These are phyloP conservation scores for Westerdykella ornata DNA, from an alignment of 2,329 filamentous ascomycete genomes.

Conservation along the genomic window DNA sequence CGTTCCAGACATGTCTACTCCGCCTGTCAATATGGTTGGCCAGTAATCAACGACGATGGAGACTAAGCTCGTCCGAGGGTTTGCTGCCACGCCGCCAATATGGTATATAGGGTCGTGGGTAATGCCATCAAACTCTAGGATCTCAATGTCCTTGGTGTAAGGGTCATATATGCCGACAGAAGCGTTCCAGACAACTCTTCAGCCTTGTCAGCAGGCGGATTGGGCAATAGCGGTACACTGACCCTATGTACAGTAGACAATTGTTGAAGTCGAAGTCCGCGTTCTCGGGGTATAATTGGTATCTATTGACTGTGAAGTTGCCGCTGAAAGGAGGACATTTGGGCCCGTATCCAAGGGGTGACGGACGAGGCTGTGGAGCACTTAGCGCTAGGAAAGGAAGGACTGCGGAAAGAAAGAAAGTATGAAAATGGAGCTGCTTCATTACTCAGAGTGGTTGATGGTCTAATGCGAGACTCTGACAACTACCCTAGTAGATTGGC, in stretches of 20 bases:
- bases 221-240: not conserved
- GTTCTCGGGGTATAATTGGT: slow-evolving; percentile 11
- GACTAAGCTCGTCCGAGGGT: slow-evolving; percentile 4
- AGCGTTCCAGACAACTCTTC: slow-evolving; percentile 7
- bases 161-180: slow-evolving; percentile 9
- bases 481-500: too few species aligned
- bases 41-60: slow-evolving; percentile 8
- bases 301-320: slow-evolving; percentile 6
- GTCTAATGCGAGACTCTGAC: too few species aligned
- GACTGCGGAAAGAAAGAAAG: too few species aligned
- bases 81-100: slow-evolving; percentile 7
- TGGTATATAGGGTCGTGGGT: slow-evolving; percentile 9
- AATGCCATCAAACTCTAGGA: slow-evolving; percentile 7
- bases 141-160: slow-evolving; percentile 2
- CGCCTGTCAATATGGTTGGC: slow-evolving; percentile 6
- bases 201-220: not conserved
- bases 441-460: too few species aligned
- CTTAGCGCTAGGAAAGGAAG: too few species aligned
- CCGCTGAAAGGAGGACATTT: slow-evolving; percentile 3
- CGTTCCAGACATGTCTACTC: slow-evolving; percentile 9
- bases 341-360: too few species aligned
- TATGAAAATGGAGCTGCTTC: too few species aligned
- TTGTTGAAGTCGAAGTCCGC: slow-evolving; percentile 7
- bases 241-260: slow-evolving; percentile 10
- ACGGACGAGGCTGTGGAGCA: too few species aligned